Percentiles rank a stretch among this genome's conserved stretches.
phyloP scores from a whole-genome alignment of 345 rosid species.

The Salix udensis region DNA sequence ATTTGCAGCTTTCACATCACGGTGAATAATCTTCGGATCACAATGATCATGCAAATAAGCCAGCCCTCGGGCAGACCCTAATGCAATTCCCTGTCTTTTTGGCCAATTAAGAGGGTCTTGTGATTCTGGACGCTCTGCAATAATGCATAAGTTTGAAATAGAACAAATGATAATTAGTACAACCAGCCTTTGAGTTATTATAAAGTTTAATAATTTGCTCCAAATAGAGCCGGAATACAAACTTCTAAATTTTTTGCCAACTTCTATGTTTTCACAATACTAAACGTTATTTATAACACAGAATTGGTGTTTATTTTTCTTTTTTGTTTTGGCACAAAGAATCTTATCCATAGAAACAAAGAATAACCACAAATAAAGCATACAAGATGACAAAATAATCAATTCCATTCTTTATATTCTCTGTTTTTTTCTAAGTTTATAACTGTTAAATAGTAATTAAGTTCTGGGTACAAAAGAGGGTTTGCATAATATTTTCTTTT shows the following conservation, averaged over 20 bases:
- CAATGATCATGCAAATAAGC: conserved; percentile 94
- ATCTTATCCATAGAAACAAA: not conserved
- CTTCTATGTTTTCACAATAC: not conserved
- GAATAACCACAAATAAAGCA: not conserved
- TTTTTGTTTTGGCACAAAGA: not conserved
- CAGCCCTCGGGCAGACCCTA: conserved; percentile 88
- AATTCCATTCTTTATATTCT: not conserved
- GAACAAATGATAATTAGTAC: conserved; percentile 5
- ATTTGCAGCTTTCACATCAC: conserved; percentile 96
- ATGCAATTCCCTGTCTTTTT: conserved; percentile 60
- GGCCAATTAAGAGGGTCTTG: conserved; percentile 66
- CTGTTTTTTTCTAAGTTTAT: not conserved
- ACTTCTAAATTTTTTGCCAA: not conserved
- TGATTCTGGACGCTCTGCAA: conserved; percentile 50
- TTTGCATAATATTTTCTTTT: not conserved
- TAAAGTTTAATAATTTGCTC: not conserved
- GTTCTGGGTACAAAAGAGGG: not conserved
- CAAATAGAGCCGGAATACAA: not conserved
- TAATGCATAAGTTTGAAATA: conserved; percentile 7
- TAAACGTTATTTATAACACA: not conserved
- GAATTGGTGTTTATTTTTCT: not conserved
- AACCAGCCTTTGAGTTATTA: not conserved
- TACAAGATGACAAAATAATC: not conserved
- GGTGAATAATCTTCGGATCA: conserved; percentile 90
- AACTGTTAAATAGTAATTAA: not conserved